These are phyloP conservation scores for Backusella morwellensis DNA, from an alignment of 192 early-diverging fungal species.

Conservation along the genomic window DNA sequence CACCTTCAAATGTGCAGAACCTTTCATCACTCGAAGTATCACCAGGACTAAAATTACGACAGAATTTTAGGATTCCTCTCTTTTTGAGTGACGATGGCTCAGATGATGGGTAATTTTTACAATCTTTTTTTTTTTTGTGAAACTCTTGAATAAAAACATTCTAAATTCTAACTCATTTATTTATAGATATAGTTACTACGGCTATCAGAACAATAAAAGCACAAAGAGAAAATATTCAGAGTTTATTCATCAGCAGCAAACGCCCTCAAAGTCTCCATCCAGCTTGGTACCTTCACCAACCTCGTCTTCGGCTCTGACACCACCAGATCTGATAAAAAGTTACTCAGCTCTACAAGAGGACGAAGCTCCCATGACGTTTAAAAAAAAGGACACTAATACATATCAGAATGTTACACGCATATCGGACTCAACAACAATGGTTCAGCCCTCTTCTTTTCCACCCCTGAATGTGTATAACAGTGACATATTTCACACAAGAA, in stretches of 20 bases:
- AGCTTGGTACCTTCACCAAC: background rate
- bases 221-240: conserved; percentile 12
- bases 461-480: background rate
- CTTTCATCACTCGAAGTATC: conserved; percentile 51
- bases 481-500: background rate
- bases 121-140: background rate
- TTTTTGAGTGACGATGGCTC: conserved; percentile 16
- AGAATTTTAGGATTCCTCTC: conserved; percentile 55
- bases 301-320: background rate
- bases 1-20: conserved; percentile 45
- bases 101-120: background rate
- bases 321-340: conserved; percentile 2
- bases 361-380: background rate
- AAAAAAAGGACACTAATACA: background rate
- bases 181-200: background rate
- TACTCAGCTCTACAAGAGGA: background rate
- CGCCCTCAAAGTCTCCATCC: background rate
- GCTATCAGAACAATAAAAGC: background rate
- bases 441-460: background rate
- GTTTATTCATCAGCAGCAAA: background rate
- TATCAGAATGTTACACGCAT: background rate
- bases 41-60: conserved; percentile 50
- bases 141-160: background rate
- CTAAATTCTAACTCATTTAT: background rate
- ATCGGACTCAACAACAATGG: background rate